phyloP scores from a whole-genome alignment of 306 rosid species.

The Cicer cuneatum region DNA sequence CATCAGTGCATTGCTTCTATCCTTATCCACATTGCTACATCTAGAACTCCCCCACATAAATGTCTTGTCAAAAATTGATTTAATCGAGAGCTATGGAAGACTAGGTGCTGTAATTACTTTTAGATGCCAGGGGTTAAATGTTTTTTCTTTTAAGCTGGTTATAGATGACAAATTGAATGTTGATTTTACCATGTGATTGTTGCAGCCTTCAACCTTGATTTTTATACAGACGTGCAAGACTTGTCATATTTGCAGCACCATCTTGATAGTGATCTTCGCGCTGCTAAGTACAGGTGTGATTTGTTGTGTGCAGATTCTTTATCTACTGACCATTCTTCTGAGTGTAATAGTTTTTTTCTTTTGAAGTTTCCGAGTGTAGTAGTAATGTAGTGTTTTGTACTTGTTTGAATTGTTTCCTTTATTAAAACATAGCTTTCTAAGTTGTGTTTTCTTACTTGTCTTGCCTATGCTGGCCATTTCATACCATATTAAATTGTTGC shows the following conservation, averaged over 20 bases:
- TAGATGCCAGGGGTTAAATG: conserved; percentile 10
- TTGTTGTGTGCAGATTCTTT: conserved; percentile 31
- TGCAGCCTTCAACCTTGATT: conserved; percentile 94
- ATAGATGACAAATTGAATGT: conserved; percentile 32
- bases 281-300: conserved; percentile 86
- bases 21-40: conserved; percentile 91
- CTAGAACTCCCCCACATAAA: conserved; percentile 89
- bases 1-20: conserved; percentile 83
- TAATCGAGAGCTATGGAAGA: conserved; percentile 89
- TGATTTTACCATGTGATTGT: conserved; percentile 39
- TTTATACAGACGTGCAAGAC: conserved; percentile 91
- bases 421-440: conserved; percentile 31
- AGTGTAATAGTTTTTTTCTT: conserved; percentile 10
- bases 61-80: conserved; percentile 91
- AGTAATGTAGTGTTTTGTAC: background rate
- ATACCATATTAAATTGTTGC: conserved; percentile 17
- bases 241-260: conserved; percentile 80
- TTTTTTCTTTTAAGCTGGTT: conserved; percentile 35
- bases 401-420: conserved; percentile 32
- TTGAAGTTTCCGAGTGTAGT: conserved; percentile 25
- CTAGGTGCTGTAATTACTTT: conserved; percentile 61
- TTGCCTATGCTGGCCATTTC: conserved; percentile 18
- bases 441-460: conserved; percentile 23
- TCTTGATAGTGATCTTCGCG: conserved; percentile 82
- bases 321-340: conserved; percentile 22